These are phyloP conservation scores for maize (Zea mays) DNA, from an alignment of 176 grass and related monocot species.

Conservation along the genomic window DNA sequence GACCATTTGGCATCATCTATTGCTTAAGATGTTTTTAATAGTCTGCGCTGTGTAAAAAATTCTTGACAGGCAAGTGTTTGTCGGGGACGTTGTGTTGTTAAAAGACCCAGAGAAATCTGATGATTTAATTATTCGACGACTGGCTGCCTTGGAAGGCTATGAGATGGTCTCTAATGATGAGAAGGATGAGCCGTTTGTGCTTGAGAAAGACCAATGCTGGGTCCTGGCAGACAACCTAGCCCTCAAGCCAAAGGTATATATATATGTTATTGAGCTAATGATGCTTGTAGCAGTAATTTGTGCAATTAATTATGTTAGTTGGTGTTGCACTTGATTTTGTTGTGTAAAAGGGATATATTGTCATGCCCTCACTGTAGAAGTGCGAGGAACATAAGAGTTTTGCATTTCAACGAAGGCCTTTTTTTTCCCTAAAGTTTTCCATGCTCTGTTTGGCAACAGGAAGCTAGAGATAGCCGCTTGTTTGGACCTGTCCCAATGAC, in stretches of 20 bases:
- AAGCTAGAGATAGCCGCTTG: slow-evolving; percentile 90
- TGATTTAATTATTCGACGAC: slow-evolving; percentile 65
- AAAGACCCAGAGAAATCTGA: slow-evolving; percentile 82
- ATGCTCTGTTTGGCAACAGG: slow-evolving; percentile 49
- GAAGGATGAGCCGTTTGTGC: slow-evolving; percentile 85
- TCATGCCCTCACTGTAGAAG: not conserved
- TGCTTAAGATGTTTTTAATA: not conserved
- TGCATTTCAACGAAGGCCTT: not conserved
- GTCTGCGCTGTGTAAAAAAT: slow-evolving; percentile 34
- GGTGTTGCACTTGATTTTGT: not conserved
- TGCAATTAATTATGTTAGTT: not conserved
- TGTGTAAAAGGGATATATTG: not conserved
- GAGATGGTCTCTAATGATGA: slow-evolving; percentile 80
- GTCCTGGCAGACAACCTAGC: slow-evolving; percentile 70
- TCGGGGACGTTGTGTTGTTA: slow-evolving; percentile 79
- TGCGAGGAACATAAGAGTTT: not conserved
- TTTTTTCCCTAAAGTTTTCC: not conserved
- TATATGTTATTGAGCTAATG: not conserved
- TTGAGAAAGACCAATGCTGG: slow-evolving; percentile 90
- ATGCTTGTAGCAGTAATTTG: not conserved
- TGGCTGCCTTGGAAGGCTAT: slow-evolving; percentile 82
- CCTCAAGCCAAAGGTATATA: slow-evolving; percentile 74
- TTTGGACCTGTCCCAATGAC: slow-evolving; percentile 94
- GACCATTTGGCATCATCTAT: slow-evolving; percentile 1
- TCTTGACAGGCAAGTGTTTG: slow-evolving; percentile 70